Evolutionary conservation across 169 alveolate genomes (phyloP).

Genomic region (Eimeria acervulina): DNA sequence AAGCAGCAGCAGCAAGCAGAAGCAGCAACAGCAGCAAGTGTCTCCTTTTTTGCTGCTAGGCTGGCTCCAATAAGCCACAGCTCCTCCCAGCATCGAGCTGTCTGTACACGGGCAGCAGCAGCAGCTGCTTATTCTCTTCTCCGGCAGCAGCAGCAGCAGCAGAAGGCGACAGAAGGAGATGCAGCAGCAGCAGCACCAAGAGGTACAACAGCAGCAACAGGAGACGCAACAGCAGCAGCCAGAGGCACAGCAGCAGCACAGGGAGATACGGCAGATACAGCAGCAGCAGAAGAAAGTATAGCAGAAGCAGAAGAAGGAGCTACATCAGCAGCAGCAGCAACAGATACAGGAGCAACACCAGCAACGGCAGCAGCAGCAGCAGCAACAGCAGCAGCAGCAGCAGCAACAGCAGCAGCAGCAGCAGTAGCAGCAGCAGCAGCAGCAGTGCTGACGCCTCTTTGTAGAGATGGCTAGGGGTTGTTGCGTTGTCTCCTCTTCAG

Average conservation of each 20-base stretch:
- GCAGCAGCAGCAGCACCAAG: conserved; percentile 7
- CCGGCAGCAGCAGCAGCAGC: not conserved
- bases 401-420: not conserved
- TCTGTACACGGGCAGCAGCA: too few relatives aligned
- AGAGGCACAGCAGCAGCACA: not conserved
- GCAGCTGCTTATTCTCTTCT: too few relatives aligned
- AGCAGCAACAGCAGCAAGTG: too few relatives aligned
- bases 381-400: not conserved
- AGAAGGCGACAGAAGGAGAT: not conserved
- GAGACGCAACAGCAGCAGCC: not conserved
- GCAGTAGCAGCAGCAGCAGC: not conserved
- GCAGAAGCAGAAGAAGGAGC: not conserved
- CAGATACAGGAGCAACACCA: not conserved
- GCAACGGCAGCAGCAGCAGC: not conserved
- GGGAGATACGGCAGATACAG: too few relatives aligned
- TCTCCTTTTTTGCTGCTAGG: too few relatives aligned
- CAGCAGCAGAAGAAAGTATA: not conserved
- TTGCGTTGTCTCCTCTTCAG: too few relatives aligned
- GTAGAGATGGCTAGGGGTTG: not conserved
- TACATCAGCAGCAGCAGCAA: not conserved
- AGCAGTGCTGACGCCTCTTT: too few relatives aligned
- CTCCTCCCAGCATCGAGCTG: too few relatives aligned
- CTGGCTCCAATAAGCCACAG: too few relatives aligned
- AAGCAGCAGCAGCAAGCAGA: too few relatives aligned
- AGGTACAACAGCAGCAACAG: not conserved